Base-by-base conservation (phyloP, 495 filamentous ascomycete genomes). In the Monascus purpureus region DNA sequence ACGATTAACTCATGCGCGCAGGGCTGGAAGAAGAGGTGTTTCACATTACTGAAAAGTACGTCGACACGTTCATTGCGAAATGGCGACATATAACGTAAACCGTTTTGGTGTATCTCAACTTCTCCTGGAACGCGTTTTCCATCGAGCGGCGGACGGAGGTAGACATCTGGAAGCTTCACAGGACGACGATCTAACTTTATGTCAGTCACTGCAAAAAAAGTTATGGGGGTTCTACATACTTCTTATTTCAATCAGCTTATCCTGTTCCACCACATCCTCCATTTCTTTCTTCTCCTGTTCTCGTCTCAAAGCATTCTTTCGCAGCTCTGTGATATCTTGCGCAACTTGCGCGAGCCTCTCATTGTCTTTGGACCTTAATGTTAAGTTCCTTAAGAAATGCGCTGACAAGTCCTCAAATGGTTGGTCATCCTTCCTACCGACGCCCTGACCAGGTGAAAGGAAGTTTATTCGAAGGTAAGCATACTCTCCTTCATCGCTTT, bases 241-340 rank as follows among this genome's bases (percentile, higher is more conserved):
- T 61, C 83, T 63, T 34, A 92, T 82, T 57, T 94, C 86, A 41
- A 87, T 57, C 13, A 99, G 73, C 60, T 96, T 96, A 43, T 96
- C 92, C 53, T 96, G 92, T 54, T 96, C 93, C 3, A 99, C 85
- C n/a, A 99, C 92, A 65, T 96, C 92, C 49, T 96, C 92, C 79
- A 99, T 75, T 42, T 99, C 87, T 54, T 99, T 99, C 68, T 94
- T 94, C 53, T 99, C 90, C 47, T 95, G 85, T 50, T 96, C 92
- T 39, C 79, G 76, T 45, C 92, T 82, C 22, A 82, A 70, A 2
- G 83, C 75, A 41, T 80, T 80, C 55, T 90, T 93, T 55, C 93
- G 88, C 49, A 99, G 77, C 36, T 93, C 84, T 2, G 82, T 82
- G 36, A 99, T 94, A 44, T 88, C 77, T 14, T 78, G 76, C 4